These are phyloP conservation scores for Daldinia loculata DNA, from an alignment of 495 filamentous ascomycete species.

Conservation along the genomic window DNA sequence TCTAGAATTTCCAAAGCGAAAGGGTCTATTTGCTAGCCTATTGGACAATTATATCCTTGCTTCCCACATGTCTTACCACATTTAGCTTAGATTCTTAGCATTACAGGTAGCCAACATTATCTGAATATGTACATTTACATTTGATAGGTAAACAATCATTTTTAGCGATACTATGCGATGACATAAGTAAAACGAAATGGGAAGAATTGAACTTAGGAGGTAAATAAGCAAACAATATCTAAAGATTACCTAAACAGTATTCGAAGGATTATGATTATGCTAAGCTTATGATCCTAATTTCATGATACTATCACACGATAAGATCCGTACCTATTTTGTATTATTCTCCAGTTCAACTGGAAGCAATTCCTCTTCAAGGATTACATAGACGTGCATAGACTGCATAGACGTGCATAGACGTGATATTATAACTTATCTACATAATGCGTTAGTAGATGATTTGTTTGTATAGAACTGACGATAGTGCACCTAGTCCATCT, in stretches of 20 bases:
- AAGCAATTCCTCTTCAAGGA: not conserved
- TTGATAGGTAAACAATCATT: not conserved
- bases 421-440: too few species aligned
- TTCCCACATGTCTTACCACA: constrained; percentile 6
- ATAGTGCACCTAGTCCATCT: not conserved
- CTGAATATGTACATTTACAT: too few species aligned
- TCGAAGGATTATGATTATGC: not conserved
- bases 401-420: too few species aligned
- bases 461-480: too few species aligned
- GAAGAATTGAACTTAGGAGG: not conserved
- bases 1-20: not conserved
- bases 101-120: too few species aligned
- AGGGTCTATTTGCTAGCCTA: not conserved
- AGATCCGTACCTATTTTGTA: not conserved
- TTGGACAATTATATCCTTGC: constrained; percentile 5
- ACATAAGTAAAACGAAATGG: not conserved
- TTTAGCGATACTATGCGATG: not conserved
- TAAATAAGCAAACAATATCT: too few species aligned
- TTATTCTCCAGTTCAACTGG: not conserved
- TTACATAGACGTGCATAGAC: too few species aligned
- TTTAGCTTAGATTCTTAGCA: constrained; percentile 6
- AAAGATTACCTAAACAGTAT: not conserved
- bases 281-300: not conserved
- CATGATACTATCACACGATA: not conserved
- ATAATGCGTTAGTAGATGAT: too few species aligned